These are phyloP conservation scores for Trichophyton schoenleinii DNA, from an alignment of 2,329 filamentous ascomycete species.

Conservation along the genomic window DNA sequence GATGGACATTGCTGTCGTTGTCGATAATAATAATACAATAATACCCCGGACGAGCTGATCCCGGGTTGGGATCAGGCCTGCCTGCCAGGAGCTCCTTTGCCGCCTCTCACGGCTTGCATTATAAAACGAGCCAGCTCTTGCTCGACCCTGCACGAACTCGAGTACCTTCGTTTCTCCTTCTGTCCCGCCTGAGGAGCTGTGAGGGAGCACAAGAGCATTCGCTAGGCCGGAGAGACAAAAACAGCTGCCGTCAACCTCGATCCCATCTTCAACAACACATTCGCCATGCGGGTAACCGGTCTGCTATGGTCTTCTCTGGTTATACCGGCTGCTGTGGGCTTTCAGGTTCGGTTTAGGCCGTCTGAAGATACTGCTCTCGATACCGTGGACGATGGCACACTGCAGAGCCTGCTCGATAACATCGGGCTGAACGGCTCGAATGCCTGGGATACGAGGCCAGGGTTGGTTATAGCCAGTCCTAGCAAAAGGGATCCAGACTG, in stretches of 20 bases:
- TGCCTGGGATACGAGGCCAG: constrained; percentile 37
- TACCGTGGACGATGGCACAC: constrained; percentile 36
- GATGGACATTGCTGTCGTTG: not conserved
- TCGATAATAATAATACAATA: not conserved
- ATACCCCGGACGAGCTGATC: not conserved
- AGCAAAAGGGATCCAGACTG: constrained; percentile 43
- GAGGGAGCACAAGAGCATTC: too few species aligned
- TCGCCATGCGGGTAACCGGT: constrained; percentile 1
- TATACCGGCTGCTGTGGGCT: not conserved
- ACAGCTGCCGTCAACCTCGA: not conserved
- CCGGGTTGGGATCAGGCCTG: not conserved
- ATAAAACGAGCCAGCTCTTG: not conserved
- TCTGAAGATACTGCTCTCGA: constrained; percentile 21
- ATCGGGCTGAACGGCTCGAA: constrained; percentile 42
- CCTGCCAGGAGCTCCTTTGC: not conserved
- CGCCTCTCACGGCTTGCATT: not conserved
- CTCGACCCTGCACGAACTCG: not conserved
- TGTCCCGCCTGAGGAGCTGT: not conserved
- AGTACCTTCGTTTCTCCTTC: not conserved
- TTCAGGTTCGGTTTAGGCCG: not conserved
- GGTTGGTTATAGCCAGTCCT: constrained; percentile 47
- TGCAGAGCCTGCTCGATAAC: constrained; percentile 45
- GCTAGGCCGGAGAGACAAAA: too few species aligned
- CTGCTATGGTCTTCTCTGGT: constrained; percentile 3
- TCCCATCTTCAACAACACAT: not conserved